These are phyloP conservation scores for Skeletonema grethae DNA, from an alignment of 108 stramenopile species.

Conservation along the genomic window DNA sequence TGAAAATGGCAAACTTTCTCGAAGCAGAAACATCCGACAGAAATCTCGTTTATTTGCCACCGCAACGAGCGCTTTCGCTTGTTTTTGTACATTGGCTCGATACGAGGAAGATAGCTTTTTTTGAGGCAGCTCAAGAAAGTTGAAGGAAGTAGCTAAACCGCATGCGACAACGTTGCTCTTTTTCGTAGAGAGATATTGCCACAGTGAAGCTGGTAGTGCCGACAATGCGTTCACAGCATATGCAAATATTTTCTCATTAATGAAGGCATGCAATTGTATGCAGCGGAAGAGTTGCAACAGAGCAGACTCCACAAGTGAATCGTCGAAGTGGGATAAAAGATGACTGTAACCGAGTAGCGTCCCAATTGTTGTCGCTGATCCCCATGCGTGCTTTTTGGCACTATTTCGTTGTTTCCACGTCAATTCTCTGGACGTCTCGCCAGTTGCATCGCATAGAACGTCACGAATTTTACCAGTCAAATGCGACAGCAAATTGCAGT, in stretches of 20 bases:
- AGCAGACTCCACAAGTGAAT: constrained; percentile 15
- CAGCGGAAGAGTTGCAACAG: constrained; percentile 38
- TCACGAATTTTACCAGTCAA: constrained; percentile 45
- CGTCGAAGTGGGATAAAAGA: constrained; percentile 8
- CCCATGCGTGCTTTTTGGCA: constrained; percentile 80
- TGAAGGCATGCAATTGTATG: constrained; percentile 22
- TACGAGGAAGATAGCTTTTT: constrained; percentile 10
- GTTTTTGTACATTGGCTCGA: constrained; percentile 18
- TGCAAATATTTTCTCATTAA: constrained; percentile 43
- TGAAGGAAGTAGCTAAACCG: constrained; percentile 35
- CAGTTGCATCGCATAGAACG: constrained; percentile 43
- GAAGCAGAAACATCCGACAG: constrained; percentile 29
- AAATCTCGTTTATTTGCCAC: constrained; percentile 31
- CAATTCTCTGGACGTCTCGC: constrained; percentile 29
- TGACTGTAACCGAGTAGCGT: constrained; percentile 26
- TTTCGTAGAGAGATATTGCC: constrained; percentile 32
- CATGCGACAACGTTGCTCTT: constrained; percentile 26
- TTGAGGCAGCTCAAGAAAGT: constrained; percentile 17
- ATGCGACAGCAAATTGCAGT: constrained; percentile 22
- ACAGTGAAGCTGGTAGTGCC: constrained; percentile 33
- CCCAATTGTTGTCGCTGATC: constrained; percentile 55
- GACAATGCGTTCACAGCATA: constrained; percentile 30
- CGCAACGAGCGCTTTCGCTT: constrained; percentile 19
- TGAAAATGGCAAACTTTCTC: constrained; percentile 30
- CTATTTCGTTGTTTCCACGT: constrained; percentile 76